Evolutionary conservation across 2,329 filamentous ascomycete species (phyloP), one percentile per base, ranked within the genome.

Genomic region (Trichoderma aggressivum): DNA sequence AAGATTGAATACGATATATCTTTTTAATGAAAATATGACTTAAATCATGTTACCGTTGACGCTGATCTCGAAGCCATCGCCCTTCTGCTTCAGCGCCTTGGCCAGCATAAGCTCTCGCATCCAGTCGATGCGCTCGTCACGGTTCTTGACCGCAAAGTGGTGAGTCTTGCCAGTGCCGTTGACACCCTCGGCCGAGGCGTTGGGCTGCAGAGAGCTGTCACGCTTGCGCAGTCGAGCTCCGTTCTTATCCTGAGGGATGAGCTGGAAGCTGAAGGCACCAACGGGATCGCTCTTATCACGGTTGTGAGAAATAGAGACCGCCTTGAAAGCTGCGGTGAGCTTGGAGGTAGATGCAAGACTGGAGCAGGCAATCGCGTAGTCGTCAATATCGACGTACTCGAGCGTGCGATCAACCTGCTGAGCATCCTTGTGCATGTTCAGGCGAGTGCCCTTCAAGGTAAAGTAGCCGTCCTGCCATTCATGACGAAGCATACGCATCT

Each of bases 51-150:
- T 91, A 58, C 93, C 93, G 78, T 95, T 95, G 74, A 94, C 89
- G 78, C 90, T 92, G 76, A 96, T 89, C 82, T 94, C 92, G 76
- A 92, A 95, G 21, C 93, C 93, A 76, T 94, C 90, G 60, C 89
- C 90, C 86, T 94, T 96, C 82, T 94, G 91, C 84, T 91, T 92
- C 79, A 94, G 84, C 21, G 93, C 93, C 84, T 96, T 96, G 68
- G 93, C 93, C 59, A 97, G 88, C 93, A 97, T 97, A 73, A 97
- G 84, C 86, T 97, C 93, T 69, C 93, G 87, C 93, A 97, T 97
- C 96, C 96, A 99, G 80, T 98, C 95, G 77, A 98, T 98, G 73
- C 95, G 88, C 79, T 98, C 93, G 78, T 98, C 93, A 16, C 94
- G 88, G 76, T 86, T 89, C 82, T 91, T 92, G 75, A 98, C 95